These are phyloP conservation scores for Vigna reflexopilosa DNA, from an alignment of 306 rosid species.

Conservation along the genomic window DNA sequence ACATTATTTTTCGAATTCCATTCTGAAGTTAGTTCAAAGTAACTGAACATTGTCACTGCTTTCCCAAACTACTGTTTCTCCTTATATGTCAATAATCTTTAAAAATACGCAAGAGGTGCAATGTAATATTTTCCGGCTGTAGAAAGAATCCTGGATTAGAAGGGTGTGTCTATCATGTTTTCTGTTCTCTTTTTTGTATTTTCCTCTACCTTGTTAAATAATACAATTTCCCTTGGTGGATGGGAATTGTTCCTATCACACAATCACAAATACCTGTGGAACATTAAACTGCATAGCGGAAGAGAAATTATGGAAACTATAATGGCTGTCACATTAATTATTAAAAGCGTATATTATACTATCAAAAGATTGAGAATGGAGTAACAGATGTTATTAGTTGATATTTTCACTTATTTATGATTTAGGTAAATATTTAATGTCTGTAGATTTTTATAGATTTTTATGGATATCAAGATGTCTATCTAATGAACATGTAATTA, in stretches of 20 bases:
- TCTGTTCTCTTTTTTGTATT: too few relatives aligned
- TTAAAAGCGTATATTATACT: neutral
- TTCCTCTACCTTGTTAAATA: too few relatives aligned
- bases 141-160: too few relatives aligned
- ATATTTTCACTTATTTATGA: neutral
- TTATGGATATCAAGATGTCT: neutral
- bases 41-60: constrained; percentile 22
- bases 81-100: constrained; percentile 1
- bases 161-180: too few relatives aligned
- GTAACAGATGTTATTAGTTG: neutral
- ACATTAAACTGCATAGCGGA: constrained; percentile 4
- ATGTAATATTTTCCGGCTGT: neutral
- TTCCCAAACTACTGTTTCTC: constrained; percentile 16
- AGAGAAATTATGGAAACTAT: neutral
- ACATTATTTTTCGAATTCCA: constrained; percentile 8
- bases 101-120: constrained; percentile 24
- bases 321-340: neutral
- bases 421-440: neutral
- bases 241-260: neutral
- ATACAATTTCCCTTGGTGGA: neutral
- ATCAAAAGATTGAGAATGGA: neutral
- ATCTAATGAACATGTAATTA: constrained; percentile 13
- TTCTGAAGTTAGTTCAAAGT: constrained; percentile 33
- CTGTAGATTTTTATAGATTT: neutral
- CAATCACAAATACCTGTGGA: neutral